Conservation (phyloP, 148 eudicot species). For the Oxyria digyna region DNA sequence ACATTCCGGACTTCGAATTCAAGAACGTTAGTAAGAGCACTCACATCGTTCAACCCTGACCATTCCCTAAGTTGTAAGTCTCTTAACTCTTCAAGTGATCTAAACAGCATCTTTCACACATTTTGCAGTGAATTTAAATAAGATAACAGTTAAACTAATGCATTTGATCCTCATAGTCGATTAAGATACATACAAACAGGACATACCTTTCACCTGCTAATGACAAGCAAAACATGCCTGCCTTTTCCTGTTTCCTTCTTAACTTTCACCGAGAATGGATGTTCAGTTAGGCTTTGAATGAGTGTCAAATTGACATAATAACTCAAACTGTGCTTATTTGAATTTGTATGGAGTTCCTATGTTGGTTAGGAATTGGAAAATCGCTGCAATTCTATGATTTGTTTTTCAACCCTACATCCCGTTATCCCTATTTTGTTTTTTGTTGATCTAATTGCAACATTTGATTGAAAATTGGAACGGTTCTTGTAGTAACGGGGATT, state of each 20-base stretch:
- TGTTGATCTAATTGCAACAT: too few relatives aligned
- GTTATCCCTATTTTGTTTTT: too few relatives aligned
- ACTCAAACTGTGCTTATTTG: too few relatives aligned
- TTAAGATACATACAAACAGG: neutral
- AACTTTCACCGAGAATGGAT: neutral
- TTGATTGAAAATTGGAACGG: too few relatives aligned
- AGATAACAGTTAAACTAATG: slow-evolving; percentile 2
- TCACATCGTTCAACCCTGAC: slow-evolving; percentile 49
- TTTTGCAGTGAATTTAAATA: neutral
- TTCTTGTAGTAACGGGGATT: too few relatives aligned
- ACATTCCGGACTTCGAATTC: neutral
- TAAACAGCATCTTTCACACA: neutral
- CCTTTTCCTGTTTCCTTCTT: neutral
- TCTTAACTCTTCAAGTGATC: neutral
- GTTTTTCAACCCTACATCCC: too few relatives aligned
- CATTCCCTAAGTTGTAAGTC: neutral
- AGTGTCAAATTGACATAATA: too few relatives aligned
- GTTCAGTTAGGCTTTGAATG: too few relatives aligned
- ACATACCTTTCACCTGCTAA: neutral
- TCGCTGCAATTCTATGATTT: too few relatives aligned
- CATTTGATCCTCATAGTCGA: neutral
- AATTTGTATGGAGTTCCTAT: too few relatives aligned
- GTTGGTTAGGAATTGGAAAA: too few relatives aligned
- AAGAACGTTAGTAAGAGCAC: slow-evolving; percentile 15
- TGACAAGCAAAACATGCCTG: neutral